Evolutionary conservation across 345 rosid genomes (phyloP).

Genomic region (Limnanthes douglasii): DNA sequence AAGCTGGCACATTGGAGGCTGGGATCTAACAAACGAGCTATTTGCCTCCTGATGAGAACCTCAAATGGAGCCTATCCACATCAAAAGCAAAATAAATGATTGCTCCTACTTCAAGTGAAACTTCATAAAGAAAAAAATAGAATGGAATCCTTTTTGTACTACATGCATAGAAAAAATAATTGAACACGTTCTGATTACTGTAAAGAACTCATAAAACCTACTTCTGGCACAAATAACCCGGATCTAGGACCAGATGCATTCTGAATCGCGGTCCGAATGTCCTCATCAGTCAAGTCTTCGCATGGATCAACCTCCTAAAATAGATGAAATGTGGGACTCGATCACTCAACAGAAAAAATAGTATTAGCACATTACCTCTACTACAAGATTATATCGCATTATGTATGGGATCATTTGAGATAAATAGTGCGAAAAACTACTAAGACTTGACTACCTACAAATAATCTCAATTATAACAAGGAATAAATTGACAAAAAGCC

Average conservation of each 20-base stretch:
- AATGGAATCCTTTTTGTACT: background rate
- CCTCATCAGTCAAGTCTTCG: slow-evolving; percentile 44
- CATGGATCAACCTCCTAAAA: slow-evolving; percentile 60
- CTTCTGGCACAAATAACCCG: slow-evolving; percentile 58
- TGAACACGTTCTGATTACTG: too few species aligned
- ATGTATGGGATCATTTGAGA: too few species aligned
- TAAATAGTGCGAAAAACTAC: too few species aligned
- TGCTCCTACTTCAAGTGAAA: slow-evolving; percentile 4
- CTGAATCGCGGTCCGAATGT: slow-evolving; percentile 46
- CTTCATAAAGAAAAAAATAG: slow-evolving; percentile 1
- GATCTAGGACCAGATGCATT: slow-evolving; percentile 48
- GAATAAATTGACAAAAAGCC: too few species aligned
- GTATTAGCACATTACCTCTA: too few species aligned
- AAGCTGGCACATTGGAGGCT: slow-evolving; percentile 54
- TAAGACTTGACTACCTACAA: too few species aligned
- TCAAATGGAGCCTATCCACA: slow-evolving; percentile 51
- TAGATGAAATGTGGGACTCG: slow-evolving; percentile 1
- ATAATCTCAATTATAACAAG: too few species aligned
- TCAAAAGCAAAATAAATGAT: background rate
- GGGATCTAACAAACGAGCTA: slow-evolving; percentile 46
- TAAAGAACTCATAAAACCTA: slow-evolving; percentile 12
- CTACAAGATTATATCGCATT: too few species aligned
- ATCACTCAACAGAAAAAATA: too few species aligned
- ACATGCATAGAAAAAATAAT: too few species aligned
- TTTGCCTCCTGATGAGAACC: slow-evolving; percentile 50